phyloP scores from a whole-genome alignment of 371 early-diverging fungal species.

The Apophysomyces variabilis region DNA sequence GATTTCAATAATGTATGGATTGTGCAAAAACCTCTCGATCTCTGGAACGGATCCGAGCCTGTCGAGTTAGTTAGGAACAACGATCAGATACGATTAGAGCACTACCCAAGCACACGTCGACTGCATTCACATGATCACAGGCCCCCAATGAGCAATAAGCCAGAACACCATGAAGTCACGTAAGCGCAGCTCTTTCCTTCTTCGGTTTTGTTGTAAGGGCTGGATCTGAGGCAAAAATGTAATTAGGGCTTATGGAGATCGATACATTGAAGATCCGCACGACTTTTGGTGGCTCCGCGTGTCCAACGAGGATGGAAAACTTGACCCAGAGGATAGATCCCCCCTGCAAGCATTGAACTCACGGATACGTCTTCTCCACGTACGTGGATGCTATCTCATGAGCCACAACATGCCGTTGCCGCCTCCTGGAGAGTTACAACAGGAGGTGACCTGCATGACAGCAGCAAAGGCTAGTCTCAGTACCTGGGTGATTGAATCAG shows the following conservation, averaged over 20 bases:
- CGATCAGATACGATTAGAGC: constrained; percentile 78
- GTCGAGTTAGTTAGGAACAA: constrained; percentile 60
- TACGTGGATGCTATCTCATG: constrained; percentile 39
- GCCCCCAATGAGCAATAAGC: constrained; percentile 34
- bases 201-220: constrained; percentile 19
- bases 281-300: constrained; percentile 40
- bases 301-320: constrained; percentile 17
- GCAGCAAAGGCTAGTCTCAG: constrained; percentile 58
- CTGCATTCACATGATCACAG: constrained; percentile 89
- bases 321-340: constrained; percentile 22
- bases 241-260: constrained; percentile 36
- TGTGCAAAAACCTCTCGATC: constrained; percentile 49
- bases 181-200: constrained; percentile 18
- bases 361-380: constrained; percentile 73
- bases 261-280: constrained; percentile 20
- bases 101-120: constrained; percentile 68
- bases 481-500: constrained; percentile 63
- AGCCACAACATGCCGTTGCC: constrained; percentile 31
- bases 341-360: constrained; percentile 38
- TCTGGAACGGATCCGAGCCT: constrained; percentile 37
- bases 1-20: constrained; percentile 92
- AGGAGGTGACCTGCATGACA: constrained; percentile 86
- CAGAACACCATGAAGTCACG: constrained; percentile 45
- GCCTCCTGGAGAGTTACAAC: constrained; percentile 64
- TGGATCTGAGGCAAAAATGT: not conserved